These are phyloP conservation scores for Begonia fuchsioides DNA, from an alignment of 306 rosid genomes.

Conservation along the genomic window DNA sequence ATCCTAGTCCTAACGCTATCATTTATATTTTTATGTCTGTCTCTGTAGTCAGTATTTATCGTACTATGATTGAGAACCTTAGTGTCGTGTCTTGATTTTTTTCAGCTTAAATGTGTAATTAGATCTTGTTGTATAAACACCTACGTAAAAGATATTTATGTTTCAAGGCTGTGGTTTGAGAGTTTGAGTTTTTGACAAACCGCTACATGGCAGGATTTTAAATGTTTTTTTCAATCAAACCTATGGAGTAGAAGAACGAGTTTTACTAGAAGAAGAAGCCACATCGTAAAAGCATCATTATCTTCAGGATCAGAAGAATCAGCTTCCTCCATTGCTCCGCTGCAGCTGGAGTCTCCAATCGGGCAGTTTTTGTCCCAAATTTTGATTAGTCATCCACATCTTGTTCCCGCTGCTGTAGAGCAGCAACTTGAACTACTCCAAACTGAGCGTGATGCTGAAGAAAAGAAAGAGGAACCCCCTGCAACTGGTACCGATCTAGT, in stretches of 20 bases:
- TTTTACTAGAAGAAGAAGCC: conserved; percentile 29
- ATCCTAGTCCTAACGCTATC: no score
- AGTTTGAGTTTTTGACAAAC: not conserved
- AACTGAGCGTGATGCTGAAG: conserved; percentile 64
- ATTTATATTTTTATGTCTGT: no score
- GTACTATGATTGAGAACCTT: not conserved
- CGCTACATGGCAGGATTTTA: conserved; percentile 21
- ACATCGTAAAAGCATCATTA: conserved; percentile 28
- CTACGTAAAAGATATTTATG: not conserved
- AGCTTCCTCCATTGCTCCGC: conserved; percentile 52
- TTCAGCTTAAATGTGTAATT: no score
- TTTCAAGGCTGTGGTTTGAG: no score
- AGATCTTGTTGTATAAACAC: no score
- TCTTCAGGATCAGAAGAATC: conserved; percentile 33
- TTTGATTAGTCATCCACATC: conserved; percentile 76
- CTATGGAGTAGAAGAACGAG: conserved; percentile 21
- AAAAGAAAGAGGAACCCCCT: conserved; percentile 45
- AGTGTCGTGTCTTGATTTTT: no score
- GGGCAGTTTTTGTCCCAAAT: conserved; percentile 85
- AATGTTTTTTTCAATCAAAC: conserved; percentile 25
- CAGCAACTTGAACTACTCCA: conserved; percentile 86
- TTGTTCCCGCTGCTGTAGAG: conserved; percentile 87
- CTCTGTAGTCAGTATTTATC: no score
- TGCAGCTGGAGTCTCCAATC: conserved; percentile 76
- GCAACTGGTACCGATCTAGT: conserved; percentile 56